Evolutionary conservation across 208 protist genomes (phyloP), one percentile per base, ranked within the genome.

Genomic region (Leishmania amazonensis): DNA sequence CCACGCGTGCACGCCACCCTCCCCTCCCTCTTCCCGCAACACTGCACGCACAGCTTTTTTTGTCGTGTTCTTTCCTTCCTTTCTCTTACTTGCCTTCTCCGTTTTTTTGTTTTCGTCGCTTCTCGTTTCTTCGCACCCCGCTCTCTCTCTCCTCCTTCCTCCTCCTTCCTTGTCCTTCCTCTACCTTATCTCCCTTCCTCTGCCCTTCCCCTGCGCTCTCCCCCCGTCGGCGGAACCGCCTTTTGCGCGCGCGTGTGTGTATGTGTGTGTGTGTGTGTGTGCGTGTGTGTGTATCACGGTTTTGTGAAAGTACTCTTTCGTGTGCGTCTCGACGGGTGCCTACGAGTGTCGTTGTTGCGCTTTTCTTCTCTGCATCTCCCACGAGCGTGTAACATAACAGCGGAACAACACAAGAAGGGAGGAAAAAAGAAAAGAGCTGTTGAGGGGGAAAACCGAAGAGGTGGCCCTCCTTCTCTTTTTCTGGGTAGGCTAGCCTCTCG

Each of bases 21-120:
- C 53, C 58, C n/a, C 62, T 9, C 45, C 45, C 45, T 49, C 45
- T 7, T 49, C 45, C 68, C 38, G 24, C 68, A 35, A 47, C 38
- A 74, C 15, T 8, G 28, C 68, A 53, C 21, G n/a, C 42, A 0
- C 21, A 42, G 3, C 2, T 75, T 75, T 38, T 57, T 51, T 62
- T 31, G 54, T n/a, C 57, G 75, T 60, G 31, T 70, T 62, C 51
- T 47, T 70, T 45, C 78, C 74, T 67, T 51, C 74, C 72, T 45
- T 75, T 81, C 47, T 68, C n/a, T 62, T 76, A 42, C 58, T 75
- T n/a, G 7, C 35, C 31, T 51, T 57, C 31, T 57, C n/a, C 51
- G 70, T 51, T 28, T 58, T 49, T 75, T 21, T 64, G 0, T 64
- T 42, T 5, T 67, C 35, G n/a, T n/a, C 6, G 3, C 42, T 35